Base-by-base conservation (phyloP, 805 yeast species). In the Pichia sporocuriosa region DNA sequence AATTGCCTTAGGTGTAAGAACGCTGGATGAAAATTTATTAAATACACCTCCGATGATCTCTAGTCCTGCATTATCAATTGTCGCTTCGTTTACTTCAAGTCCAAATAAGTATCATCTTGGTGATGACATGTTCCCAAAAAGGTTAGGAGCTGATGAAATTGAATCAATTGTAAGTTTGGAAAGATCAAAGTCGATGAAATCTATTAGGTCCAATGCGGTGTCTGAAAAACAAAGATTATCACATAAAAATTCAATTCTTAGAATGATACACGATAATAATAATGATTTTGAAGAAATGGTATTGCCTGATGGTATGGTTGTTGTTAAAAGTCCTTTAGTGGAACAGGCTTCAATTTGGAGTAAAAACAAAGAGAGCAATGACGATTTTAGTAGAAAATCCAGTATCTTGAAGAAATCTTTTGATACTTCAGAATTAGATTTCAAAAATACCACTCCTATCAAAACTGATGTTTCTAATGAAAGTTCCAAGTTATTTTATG, bases 111-210 rank as follows among this genome's bases (percentile, higher is more conserved):
- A 62, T 9, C 69, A 67, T 44, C 58, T 63, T 5, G 79, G 81
- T 21, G 81, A 82, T 42, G 75, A 79, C 0, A 58, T 84, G 21
- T 84, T 84, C 57, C 94, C 94, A 0, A 83, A 79, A 55, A 73
- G 77, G 3, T 63, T 84, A 25, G 80, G 72, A 43, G 67, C 74
- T 0, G 75, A 72, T 39, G 94, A 84, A 54, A 84, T 84, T 10
- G 84, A 81, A 49, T 79, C 84, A 35, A 84, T 84, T 43, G 81
- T 81, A 3, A 72, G 82, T 7, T 55, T 84, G 33, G 94, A 84
- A 57, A 69, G 89, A 45, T 74, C 83, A 7, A 55, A 77, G 37
- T 73, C 79, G 5, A 66, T 73, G 65, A 70, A 74, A 54, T 79
- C 87, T 0, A 57, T 70, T n/a, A 64, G 53, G 40, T 53, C 58